phyloP scores from a whole-genome alignment of 805 yeast genomes.

The Kazachstania viticola region DNA sequence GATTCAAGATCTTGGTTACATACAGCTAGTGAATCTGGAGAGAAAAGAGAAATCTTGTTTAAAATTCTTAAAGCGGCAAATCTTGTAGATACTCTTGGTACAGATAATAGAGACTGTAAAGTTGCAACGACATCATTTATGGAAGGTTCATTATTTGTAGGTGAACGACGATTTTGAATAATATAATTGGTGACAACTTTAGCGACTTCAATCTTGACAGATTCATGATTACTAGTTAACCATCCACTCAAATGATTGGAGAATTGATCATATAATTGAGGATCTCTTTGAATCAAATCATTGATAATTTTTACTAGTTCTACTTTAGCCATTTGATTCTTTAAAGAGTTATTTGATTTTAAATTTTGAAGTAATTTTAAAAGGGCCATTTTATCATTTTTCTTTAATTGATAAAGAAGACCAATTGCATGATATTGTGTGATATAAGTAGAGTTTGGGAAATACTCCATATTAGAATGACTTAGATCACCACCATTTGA shows the following conservation, averaged over 20 bases:
- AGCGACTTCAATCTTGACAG: slow-evolving; percentile 88
- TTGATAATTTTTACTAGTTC: slow-evolving; percentile 77
- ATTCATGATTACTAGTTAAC: slow-evolving; percentile 71
- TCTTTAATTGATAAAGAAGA: slow-evolving; percentile 72
- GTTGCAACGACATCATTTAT: slow-evolving; percentile 43
- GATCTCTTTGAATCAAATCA: slow-evolving; percentile 61
- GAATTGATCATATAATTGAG: slow-evolving; percentile 36
- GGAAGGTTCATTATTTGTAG: slow-evolving; percentile 47
- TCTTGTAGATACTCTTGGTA: slow-evolving; percentile 80
- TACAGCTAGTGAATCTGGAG: slow-evolving; percentile 66
- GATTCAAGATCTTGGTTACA: slow-evolving; percentile 81
- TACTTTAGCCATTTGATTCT: slow-evolving; percentile 72
- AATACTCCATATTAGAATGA: slow-evolving; percentile 30
- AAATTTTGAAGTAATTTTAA: slow-evolving; percentile 80
- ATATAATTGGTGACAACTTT: slow-evolving; percentile 38
- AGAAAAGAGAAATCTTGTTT: slow-evolving; percentile 70
- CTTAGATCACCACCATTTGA: too few relatives aligned
- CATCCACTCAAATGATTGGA: slow-evolving; percentile 52
- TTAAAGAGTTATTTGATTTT: slow-evolving; percentile 44
- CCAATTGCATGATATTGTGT: slow-evolving; percentile 96
- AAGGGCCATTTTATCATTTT: slow-evolving; percentile 88
- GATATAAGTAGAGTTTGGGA: slow-evolving; percentile 65
- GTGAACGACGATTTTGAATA: slow-evolving; percentile 42
- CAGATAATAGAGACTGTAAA: slow-evolving; percentile 66
- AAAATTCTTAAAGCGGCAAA: slow-evolving; percentile 89